Evolutionary conservation across 805 yeast species (phyloP), one percentile per base, ranked within the genome.

Genomic region (Kodamaea laetipori): DNA sequence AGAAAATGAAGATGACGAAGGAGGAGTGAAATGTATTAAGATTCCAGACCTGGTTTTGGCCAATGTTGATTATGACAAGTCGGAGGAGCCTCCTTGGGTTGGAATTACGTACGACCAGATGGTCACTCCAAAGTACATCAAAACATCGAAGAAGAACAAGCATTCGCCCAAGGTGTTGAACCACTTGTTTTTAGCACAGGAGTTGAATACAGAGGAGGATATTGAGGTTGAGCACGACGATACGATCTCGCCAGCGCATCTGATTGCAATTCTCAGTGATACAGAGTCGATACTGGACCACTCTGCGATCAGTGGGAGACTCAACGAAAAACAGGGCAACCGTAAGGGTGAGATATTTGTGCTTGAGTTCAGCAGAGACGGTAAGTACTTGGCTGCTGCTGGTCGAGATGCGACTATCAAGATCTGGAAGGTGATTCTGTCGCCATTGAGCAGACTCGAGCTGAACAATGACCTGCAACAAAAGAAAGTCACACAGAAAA

Each of bases 341-440:
- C 61, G 45, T 55, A 64, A 26, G 13, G 36, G 66, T 35, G 86
- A 94, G 10, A 73, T 86, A n/a, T 87, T 90, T 77, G 77, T 80
- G 7, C 69, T 85, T 68, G 77, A 80, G 53, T 90, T 90, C 63
- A 81, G 86, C 45, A 62, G 63, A 9, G 95, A 90, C 63, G 97
- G 97, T 8, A 82, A 80, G 61, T 88, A 74, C 58, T 63, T 90
- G 54, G 96, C 96, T 0, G 78, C 86, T 1, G 96, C 92, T 0
- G 95, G 96, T 13, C 80, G 86, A 52, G 90, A 86, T 56, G 75
- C 84, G 3, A 61, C 72, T 1, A 72, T 90, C 10, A 69, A 81
- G 41, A 67, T 90, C 3, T 90, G 95, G 94, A 82, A 86, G 60
- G 95, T 87, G 4, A 78, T 89, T 0, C 70, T 86, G 3, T 79